These are phyloP conservation scores for Rubia yunnanensis DNA, from an alignment of 257 asterid genomes.

Conservation along the genomic window DNA sequence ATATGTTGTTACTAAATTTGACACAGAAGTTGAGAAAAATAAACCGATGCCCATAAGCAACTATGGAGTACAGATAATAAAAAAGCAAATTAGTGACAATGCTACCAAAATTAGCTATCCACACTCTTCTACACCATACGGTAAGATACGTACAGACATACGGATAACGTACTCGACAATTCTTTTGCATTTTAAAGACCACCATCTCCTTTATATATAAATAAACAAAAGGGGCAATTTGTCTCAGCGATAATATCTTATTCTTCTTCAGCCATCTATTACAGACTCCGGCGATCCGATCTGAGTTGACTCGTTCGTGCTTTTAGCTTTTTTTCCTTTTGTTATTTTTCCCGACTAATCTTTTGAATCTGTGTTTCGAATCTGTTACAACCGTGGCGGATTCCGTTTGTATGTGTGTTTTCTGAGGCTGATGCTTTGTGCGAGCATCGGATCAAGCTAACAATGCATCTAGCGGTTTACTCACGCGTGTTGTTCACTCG, in stretches of 20 bases:
- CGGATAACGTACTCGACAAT: conserved; percentile 1
- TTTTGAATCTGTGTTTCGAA: background rate
- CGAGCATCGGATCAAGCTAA: conserved; percentile 59
- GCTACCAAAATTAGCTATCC: background rate
- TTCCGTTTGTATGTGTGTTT: background rate
- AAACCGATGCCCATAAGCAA: too few relatives aligned
- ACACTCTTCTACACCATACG: background rate
- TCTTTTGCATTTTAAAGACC: too few relatives aligned
- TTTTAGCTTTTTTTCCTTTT: background rate
- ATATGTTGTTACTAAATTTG: too few relatives aligned
- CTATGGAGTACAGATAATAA: background rate
- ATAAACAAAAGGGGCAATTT: background rate
- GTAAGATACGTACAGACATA: background rate
- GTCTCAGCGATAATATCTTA: background rate
- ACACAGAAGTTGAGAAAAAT: too few relatives aligned
- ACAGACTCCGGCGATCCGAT: conserved; percentile 1
- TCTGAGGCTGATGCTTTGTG: conserved; percentile 5
- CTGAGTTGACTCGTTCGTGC: conserved; percentile 2
- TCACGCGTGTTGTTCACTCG: conserved; percentile 23
- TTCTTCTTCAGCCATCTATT: background rate
- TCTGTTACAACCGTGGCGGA: conserved; percentile 12
- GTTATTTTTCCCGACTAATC: background rate
- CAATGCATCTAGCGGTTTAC: conserved; percentile 86
- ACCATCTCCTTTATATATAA: background rate
- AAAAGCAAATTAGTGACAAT: background rate